A percentile compares a stretch with the other conserved stretches of the same genome.
phyloP scores from a whole-genome alignment of 2,329 filamentous ascomycete species.

The Aspergillus quadrilineatus region DNA sequence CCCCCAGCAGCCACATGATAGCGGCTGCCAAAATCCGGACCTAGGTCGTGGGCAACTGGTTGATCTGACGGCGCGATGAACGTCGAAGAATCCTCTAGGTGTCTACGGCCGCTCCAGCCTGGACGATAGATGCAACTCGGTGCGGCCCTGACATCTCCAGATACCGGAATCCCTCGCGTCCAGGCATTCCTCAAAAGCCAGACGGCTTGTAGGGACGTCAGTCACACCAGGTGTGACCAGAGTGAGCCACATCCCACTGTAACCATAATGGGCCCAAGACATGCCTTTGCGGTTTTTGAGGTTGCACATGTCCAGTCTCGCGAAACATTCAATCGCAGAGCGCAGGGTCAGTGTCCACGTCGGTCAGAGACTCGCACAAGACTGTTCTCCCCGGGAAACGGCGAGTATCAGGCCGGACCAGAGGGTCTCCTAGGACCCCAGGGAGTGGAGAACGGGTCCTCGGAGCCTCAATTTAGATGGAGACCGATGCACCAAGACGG shows the following conservation, averaged over 20 bases:
- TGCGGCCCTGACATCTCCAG: neutral
- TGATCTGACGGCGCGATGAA: neutral
- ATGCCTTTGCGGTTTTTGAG: neutral
- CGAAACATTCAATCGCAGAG: constrained; percentile 1
- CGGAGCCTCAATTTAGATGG: constrained; percentile 10
- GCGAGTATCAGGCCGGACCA: neutral
- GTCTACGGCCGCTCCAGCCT: neutral
- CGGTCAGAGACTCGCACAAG: constrained; percentile 10
- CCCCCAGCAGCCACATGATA: constrained; percentile 1
- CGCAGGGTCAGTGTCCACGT: neutral
- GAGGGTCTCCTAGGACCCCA: neutral
- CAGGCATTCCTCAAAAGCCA: neutral
- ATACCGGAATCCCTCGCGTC: neutral
- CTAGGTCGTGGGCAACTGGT: neutral
- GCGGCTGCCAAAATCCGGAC: neutral
- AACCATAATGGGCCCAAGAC: neutral
- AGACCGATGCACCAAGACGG: neutral
- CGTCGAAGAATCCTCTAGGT: neutral
- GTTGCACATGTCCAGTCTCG: constrained; percentile 2
- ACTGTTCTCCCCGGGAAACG: neutral
- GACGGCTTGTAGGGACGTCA: neutral
- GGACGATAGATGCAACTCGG: neutral
- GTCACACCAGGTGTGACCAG: constrained; percentile 11
- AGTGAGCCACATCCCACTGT: neutral
- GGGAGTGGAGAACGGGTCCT: constrained; percentile 4